phyloP scores from a whole-genome alignment of 805 yeast genomes.

The Saturnispora gosingensis region DNA sequence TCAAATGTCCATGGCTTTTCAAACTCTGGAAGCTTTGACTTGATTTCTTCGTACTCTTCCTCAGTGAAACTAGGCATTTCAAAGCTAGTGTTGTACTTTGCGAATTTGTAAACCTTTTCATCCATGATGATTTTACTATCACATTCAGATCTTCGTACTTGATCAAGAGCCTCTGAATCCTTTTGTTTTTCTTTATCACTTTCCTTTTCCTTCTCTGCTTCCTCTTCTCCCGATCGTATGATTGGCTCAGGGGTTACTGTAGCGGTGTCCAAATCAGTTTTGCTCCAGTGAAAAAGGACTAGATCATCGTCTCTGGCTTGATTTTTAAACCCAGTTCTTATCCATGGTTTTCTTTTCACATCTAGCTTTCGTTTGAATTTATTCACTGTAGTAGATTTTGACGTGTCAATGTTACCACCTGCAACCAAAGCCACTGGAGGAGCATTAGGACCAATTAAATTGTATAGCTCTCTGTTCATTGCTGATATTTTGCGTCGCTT shows the following conservation, averaged over 20 bases:
- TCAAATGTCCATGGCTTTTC: slow-evolving; percentile 51
- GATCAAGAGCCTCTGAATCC: not conserved
- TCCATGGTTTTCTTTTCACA: slow-evolving; percentile 52
- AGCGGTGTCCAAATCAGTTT: slow-evolving; percentile 37
- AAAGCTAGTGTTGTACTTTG: slow-evolving; percentile 59
- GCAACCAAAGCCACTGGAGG: slow-evolving; percentile 62
- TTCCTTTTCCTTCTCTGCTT: not conserved
- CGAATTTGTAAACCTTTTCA: slow-evolving; percentile 43
- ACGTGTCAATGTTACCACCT: slow-evolving; percentile 13
- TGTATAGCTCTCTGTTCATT: slow-evolving; percentile 83
- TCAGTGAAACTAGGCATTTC: slow-evolving; percentile 64
- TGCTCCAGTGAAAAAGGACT: slow-evolving; percentile 75
- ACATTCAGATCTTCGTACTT: not conserved
- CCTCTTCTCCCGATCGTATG: not conserved
- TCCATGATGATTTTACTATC: slow-evolving; percentile 27
- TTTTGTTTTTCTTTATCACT: not conserved
- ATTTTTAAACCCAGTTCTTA: slow-evolving; percentile 50
- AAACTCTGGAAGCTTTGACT: not conserved
- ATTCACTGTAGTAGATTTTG: slow-evolving; percentile 12
- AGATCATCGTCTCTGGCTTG: slow-evolving; percentile 42
- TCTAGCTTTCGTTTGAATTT: slow-evolving; percentile 62
- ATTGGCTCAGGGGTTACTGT: not conserved
- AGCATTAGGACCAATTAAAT: slow-evolving; percentile 81
- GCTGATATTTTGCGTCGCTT: slow-evolving; percentile 40
- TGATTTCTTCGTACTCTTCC: slow-evolving; percentile 40